Percentiles rank a stretch among this genome's conserved stretches.
Evolutionary conservation across 352 stramenopile species (phyloP).

Genomic region (Pythium angustatum): DNA sequence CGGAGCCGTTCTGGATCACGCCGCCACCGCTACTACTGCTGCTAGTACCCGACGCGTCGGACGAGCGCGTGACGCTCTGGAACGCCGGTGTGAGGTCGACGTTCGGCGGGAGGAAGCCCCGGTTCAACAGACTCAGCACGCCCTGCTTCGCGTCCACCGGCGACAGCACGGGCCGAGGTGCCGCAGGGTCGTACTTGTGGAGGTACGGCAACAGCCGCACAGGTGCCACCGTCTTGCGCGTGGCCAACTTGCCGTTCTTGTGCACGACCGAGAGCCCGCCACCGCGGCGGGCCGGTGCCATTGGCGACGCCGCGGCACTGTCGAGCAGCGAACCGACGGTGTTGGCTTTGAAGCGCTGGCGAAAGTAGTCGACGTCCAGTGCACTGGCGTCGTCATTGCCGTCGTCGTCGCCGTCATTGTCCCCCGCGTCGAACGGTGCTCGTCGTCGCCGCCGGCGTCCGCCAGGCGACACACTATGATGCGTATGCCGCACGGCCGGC

Average conservation of each 20-base stretch:
- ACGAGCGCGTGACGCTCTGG: constrained; percentile 7
- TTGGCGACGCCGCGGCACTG: background rate
- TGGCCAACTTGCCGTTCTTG: constrained; percentile 37
- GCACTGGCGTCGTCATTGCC: background rate
- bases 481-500: constrained; percentile 15
- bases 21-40: constrained; percentile 33
- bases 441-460: constrained; percentile 3
- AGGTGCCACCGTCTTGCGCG: constrained; percentile 59
- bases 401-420: background rate
- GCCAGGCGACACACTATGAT: background rate
- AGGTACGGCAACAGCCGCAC: constrained; percentile 67
- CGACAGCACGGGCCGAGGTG: constrained; percentile 48
- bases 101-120: constrained; percentile 62
- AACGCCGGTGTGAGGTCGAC: constrained; percentile 73
- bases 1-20: constrained; percentile 54
- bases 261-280: constrained; percentile 13
- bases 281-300: constrained; percentile 11
- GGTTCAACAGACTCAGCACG: constrained; percentile 68
- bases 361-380: constrained; percentile 26
- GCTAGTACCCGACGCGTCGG: background rate
- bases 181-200: constrained; percentile 64
- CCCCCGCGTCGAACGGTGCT: background rate
- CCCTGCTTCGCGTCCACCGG: constrained; percentile 63
- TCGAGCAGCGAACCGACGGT: background rate
- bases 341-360: constrained; percentile 23